Evolutionary conservation across 805 yeast genomes (phyloP).

Genomic region (Saturnispora galanensis): DNA sequence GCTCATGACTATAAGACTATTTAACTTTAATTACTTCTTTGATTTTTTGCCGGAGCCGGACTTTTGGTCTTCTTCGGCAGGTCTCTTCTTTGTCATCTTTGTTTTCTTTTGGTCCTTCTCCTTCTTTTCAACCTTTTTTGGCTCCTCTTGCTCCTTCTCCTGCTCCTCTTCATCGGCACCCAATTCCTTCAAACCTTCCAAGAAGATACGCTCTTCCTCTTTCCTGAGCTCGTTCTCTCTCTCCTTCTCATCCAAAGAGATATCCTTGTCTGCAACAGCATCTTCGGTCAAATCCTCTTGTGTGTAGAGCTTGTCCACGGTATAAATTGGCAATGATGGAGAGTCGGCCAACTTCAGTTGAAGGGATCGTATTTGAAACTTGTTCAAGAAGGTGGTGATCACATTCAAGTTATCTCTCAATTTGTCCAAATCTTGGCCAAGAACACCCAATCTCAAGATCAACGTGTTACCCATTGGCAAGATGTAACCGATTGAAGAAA

Average conservation of each 20-base stretch:
- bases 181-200: slow-evolving; percentile 69
- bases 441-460: slow-evolving; percentile 55
- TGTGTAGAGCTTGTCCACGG: slow-evolving; percentile 44
- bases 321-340: slow-evolving; percentile 78
- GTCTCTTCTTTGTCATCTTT: neutral
- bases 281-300: slow-evolving; percentile 38
- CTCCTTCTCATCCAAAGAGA: slow-evolving; percentile 27
- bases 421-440: slow-evolving; percentile 35
- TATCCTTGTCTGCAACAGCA: slow-evolving; percentile 17
- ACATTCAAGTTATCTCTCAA: slow-evolving; percentile 52
- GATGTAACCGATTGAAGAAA: slow-evolving; percentile 48
- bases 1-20: neutral
- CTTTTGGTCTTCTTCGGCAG: neutral
- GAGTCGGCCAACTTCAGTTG: slow-evolving; percentile 60
- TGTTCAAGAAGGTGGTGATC: slow-evolving; percentile 38
- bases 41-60: slow-evolving; percentile 3
- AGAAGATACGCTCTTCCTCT: slow-evolving; percentile 43
- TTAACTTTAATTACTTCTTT: neutral
- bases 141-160: slow-evolving; percentile 38
- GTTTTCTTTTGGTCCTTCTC: neutral
- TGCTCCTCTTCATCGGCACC: slow-evolving; percentile 69
- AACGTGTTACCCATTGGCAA: slow-evolving; percentile 69
- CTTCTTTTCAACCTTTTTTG: neutral
- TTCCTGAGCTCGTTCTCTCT: slow-evolving; percentile 19
- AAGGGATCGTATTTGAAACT: slow-evolving; percentile 41